These are phyloP conservation scores for Elsinoe necatrix DNA, from an alignment of 2,329 filamentous ascomycete species.

Conservation along the genomic window DNA sequence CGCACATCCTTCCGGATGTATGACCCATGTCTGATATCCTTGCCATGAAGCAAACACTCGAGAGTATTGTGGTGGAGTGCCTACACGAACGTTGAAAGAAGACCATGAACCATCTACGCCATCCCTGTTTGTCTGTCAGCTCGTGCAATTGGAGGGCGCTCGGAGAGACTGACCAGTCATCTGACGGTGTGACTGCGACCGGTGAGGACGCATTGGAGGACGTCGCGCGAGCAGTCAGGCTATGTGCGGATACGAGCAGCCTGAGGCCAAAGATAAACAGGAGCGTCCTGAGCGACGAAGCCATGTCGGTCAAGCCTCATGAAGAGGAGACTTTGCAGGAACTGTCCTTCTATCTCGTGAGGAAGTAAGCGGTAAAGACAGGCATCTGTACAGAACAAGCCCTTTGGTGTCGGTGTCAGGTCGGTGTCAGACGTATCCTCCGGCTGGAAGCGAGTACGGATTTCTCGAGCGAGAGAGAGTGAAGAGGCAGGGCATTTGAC, in stretches of 20 bases:
- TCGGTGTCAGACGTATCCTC: not conserved
- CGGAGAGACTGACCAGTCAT: not conserved
- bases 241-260: not conserved
- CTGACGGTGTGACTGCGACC: constrained; percentile 12
- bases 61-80: constrained; percentile 45
- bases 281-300: not conserved
- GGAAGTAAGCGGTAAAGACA: not conserved
- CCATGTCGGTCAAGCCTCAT: constrained; percentile 3
- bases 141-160: not conserved
- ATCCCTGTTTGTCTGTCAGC: constrained; percentile 38
- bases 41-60: constrained; percentile 57
- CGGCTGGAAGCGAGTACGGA: not conserved
- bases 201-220: not conserved
- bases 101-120: constrained; percentile 66
- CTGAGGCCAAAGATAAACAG: not conserved
- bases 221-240: constrained; percentile 6
- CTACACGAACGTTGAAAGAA: constrained; percentile 53
- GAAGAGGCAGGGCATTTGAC: not conserved
- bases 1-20: constrained; percentile 51
- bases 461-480: not conserved
- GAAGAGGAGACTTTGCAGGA: not conserved
- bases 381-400: not conserved
- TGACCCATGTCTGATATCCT: constrained; percentile 62
- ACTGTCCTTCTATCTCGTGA: not conserved
- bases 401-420: constrained; percentile 1